Conservation (phyloP, 1,139 yeast species). For the Hanseniaspora gamundiae region DNA sequence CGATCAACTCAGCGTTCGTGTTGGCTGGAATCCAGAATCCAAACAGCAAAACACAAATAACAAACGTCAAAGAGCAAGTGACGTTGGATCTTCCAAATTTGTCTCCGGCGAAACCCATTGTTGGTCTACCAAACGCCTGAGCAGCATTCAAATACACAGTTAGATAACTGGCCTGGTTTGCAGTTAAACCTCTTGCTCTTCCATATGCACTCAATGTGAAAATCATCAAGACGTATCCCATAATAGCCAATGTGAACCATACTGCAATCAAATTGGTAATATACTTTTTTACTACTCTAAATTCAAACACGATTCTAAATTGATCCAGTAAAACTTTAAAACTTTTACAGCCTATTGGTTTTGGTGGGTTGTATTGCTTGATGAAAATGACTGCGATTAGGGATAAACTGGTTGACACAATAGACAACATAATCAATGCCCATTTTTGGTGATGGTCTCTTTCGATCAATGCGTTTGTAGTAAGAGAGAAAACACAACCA, state of each 20-base stretch:
- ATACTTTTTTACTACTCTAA: constrained; percentile 12
- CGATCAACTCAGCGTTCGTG: constrained; percentile 38
- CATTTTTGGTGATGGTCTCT: constrained; percentile 47
- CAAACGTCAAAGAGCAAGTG: constrained; percentile 14
- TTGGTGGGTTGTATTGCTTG: constrained; percentile 33
- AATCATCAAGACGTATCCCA: constrained; percentile 48
- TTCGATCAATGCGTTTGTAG: constrained; percentile 29
- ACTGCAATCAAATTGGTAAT: constrained; percentile 26
- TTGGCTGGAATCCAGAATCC: constrained; percentile 35
- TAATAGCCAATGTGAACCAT: constrained; percentile 46
- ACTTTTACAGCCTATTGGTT: constrained; percentile 18
- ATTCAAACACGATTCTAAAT: constrained; percentile 10
- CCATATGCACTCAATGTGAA: constrained; percentile 55
- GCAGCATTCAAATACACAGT: constrained; percentile 55
- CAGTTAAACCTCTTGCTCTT: constrained; percentile 42
- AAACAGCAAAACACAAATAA: constrained; percentile 25
- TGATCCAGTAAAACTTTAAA: constrained; percentile 11
- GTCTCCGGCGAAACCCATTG: constrained; percentile 48
- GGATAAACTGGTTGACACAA: constrained; percentile 29
- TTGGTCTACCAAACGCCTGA: constrained; percentile 56
- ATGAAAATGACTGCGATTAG: constrained; percentile 31
- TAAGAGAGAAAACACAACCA: constrained; percentile 32
- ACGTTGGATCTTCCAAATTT: constrained; percentile 36
- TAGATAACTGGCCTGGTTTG: constrained; percentile 43
- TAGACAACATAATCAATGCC: constrained; percentile 53